Evolutionary conservation across 2,329 filamentous ascomycete species (phyloP), one percentile per base, ranked within the genome.

Genomic region (Grosmannia penicillata): DNA sequence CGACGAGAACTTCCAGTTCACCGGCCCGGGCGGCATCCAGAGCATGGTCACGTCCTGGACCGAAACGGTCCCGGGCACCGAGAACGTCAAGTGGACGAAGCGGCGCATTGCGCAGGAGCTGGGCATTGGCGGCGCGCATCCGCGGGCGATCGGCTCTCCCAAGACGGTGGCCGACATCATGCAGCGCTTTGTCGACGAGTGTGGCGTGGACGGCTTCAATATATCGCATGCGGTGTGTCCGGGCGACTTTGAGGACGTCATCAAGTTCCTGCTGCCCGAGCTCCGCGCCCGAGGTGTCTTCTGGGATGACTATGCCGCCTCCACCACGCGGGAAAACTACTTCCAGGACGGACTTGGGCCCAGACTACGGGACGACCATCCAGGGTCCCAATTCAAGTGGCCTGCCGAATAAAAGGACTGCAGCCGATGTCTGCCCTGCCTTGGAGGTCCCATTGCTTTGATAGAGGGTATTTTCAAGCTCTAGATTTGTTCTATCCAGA

Each of bases 181-280:
- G 42, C 74, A 84, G 54, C 56, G 62, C 1, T 84, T 78, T 77
- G 61, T 83, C 0, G 50, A 60, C 7, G 78, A 82, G 51, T 76
- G 75, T 0, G 78, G 81, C 46, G 69, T 84, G 1, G 79, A 84
- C 51, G 79, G 79, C 0, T 85, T 85, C 56, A 85, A 85, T 50
- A 67, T 84, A 52, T 76, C 49, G 6, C 30, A 38, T 25, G 38
- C 37, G 21, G 40, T 34, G 8, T 37, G 78, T 76, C 0, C 65
- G 68, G 29, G 75, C 73, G 38, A 35, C 0, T 82, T 82, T 51
- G 67, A 75, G 40, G 78, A 83, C 44, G 66, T 82, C 1, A 68
- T 77, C 22, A 69, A 78, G 8, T 57, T 77, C 8, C 52, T 82
- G 4, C 47, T 82, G 1, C 76, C 78, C 0, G 78, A 80, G 44